Conservation (phyloP, 164 flowering plant species). For the Piper longum region DNA sequence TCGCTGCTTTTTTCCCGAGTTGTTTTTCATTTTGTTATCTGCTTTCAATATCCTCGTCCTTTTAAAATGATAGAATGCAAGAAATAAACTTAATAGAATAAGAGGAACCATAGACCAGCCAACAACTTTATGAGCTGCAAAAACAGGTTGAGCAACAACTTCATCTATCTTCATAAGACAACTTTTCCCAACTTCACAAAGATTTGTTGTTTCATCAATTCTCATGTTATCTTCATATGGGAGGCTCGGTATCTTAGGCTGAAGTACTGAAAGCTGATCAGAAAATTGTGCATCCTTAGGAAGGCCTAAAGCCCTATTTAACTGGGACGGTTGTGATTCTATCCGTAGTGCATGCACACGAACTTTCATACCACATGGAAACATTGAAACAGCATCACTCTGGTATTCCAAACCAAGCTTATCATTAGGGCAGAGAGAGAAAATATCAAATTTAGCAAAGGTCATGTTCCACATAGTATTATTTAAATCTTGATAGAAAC, state of each 20-base stretch:
- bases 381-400: conserved; percentile 18
- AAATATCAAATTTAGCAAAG: conserved; percentile 38
- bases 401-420: conserved; percentile 8
- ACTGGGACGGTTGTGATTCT: neutral
- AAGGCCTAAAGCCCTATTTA: conserved; percentile 1
- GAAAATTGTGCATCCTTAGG: conserved; percentile 4
- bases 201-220: neutral
- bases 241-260: neutral
- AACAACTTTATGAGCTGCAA: neutral
- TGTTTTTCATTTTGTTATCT: conserved; percentile 9
- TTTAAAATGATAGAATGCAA: conserved; percentile 1
- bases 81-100: neutral
- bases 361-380: conserved; percentile 23
- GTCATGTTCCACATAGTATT: conserved; percentile 37
- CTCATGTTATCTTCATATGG: neutral
- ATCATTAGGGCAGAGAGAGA: conserved; percentile 22
- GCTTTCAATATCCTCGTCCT: conserved; percentile 5
- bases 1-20: conserved; percentile 9
- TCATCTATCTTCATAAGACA: neutral
- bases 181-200: conserved; percentile 1
- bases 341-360: conserved; percentile 2
- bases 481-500: conserved; percentile 20
- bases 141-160: conserved; percentile 1
- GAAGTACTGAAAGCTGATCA: conserved; percentile 2
- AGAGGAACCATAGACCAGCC: conserved; percentile 1